Evolutionary conservation across 345 rosid genomes (phyloP), one percentile per base, ranked within the genome.

Genomic region (Capsella bursapastoris): DNA sequence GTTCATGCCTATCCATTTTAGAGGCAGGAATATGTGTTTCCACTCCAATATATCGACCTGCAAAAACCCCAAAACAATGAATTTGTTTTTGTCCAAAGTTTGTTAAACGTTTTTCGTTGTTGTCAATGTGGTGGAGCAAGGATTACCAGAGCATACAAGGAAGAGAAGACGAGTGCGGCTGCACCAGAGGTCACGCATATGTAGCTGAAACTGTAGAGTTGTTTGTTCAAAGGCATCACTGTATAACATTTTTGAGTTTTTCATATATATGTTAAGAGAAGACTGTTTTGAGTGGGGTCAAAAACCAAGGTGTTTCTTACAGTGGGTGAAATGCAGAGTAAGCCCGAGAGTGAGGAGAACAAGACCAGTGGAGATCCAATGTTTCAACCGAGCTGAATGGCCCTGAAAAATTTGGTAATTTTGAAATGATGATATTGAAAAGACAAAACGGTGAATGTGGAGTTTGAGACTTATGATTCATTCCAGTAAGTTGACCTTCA

Each of bases 1-100:
- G 48, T 91, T 94, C 98, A 88, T 87, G 53, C 98, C 97, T 28
- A 91, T 94, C 97, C 98, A 91, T 81, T 86, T 64, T 7, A 94
- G 71, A 50, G 94, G 93, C 40, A 87, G 82, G 78, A 89, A 88
- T 13, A 82, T 18, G 51, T 14, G 66, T 68, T 75, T 81, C 74
- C 83, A 56, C 56, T 65, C 83, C 86, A 80, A 59, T 10, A 89
- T 71, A 61, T 94, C 97, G 37, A 93, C 97, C 96, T 93, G 82
- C 22, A 51, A 53, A 11, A 1, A 0, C 64, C n/a, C 8, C 6
- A 59, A 50, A 22, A 50, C 15, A 27, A 48, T 7, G 7, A 38
- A 27, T 5, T 6, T 13, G 27, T 32, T 27, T 22, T 45, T 44
- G 43, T 22, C 18, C n/a, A 50, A 68, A 58, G 61, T 37, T 47